phyloP scores from a whole-genome alignment of 176 grass and related monocot species.

The Oryza longistaminata region DNA sequence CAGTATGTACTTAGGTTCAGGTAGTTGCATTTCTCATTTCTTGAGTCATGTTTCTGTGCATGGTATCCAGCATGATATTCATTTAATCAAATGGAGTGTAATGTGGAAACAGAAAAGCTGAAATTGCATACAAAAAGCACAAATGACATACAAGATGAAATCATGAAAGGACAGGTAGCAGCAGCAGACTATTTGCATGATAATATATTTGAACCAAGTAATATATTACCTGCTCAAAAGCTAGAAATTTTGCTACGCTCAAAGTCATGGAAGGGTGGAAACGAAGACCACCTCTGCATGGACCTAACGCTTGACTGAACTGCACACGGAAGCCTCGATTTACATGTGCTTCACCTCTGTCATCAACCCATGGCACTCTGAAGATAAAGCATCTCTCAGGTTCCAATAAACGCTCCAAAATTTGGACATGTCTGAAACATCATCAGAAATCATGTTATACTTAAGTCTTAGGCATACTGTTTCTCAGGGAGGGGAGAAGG shows the following conservation, averaged over 20 bases:
- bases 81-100: conserved; percentile 6
- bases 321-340: conserved; percentile 94
- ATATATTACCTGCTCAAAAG: conserved; percentile 88
- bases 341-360: conserved; percentile 82
- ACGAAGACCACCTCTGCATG: conserved; percentile 91
- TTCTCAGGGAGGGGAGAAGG: neutral
- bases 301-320: conserved; percentile 94
- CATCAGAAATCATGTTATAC: conserved; percentile 38
- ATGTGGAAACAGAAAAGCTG: neutral
- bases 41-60: neutral
- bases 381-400: conserved; percentile 91
- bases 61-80: neutral
- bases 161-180: neutral
- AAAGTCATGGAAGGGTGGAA: conserved; percentile 99
- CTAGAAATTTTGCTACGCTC: conserved; percentile 93
- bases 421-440: conserved; percentile 80
- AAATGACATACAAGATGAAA: neutral
- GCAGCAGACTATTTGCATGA: conserved; percentile 21
- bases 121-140: neutral
- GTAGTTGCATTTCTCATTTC: conserved; percentile 1
- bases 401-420: conserved; percentile 95
- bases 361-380: conserved; percentile 98
- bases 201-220: conserved; percentile 27
- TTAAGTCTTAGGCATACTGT: conserved; percentile 15
- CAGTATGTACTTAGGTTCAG: neutral